Evolutionary conservation across 2,329 filamentous ascomycete species (phyloP).

Genomic region (Zasmidium cellare): DNA sequence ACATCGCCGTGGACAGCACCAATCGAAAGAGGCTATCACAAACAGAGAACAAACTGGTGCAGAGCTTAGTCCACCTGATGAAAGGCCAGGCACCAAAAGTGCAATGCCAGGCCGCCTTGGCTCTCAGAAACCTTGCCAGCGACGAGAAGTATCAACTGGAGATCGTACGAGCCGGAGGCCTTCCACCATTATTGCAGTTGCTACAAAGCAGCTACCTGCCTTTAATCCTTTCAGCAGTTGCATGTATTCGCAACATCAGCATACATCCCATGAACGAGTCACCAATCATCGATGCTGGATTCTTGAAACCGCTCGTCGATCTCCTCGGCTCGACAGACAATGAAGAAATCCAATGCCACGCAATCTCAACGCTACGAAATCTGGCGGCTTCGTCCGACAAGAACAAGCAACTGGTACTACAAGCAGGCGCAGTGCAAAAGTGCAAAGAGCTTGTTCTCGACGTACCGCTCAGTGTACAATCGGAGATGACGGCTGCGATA

Average conservation of each 20-base stretch:
- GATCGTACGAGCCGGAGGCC: conserved; percentile 85
- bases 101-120: conserved; percentile 93
- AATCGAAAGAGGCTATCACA: conserved; percentile 90
- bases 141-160: conserved; percentile 99
- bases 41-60: conserved; percentile 86
- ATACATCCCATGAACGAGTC: conserved; percentile 98
- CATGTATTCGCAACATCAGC: conserved; percentile 97
- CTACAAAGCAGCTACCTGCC: conserved; percentile 94
- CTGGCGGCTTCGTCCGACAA: conserved; percentile 94
- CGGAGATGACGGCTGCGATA: conserved; percentile 99
- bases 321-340: conserved; percentile 93
- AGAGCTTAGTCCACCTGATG: conserved; percentile 94
- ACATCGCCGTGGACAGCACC: conserved; percentile 90
- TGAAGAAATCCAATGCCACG: conserved; percentile 98
- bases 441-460: conserved; percentile 96
- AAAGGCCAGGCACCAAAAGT: conserved; percentile 96
- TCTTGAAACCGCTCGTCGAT: conserved; percentile 89
- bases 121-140: conserved; percentile 90
- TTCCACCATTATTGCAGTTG: conserved; percentile 81
- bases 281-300: conserved; percentile 96
- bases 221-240: conserved; percentile 92
- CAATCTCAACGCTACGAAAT: conserved; percentile 94
- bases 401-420: conserved; percentile 96
- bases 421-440: conserved; percentile 95
- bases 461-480: conserved; percentile 91